Percentiles rank a stretch among this genome's conserved stretches.
phyloP scores from a whole-genome alignment of 2,329 filamentous ascomycete species.

The Clarireedia hainanense region DNA sequence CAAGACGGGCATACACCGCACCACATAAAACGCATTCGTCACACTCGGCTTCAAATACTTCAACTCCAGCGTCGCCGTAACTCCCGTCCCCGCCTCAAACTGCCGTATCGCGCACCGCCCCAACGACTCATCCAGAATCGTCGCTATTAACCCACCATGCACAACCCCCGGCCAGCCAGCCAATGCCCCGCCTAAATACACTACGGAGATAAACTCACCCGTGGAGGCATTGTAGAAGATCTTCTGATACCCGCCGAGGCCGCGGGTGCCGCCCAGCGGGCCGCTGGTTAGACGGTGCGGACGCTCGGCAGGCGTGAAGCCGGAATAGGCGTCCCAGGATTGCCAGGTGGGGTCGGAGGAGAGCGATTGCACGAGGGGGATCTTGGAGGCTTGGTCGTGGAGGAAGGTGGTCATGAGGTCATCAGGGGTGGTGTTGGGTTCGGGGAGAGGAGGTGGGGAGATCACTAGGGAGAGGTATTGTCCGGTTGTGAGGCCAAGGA shows the following conservation, averaged over 20 bases:
- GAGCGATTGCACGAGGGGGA: slow-evolving; percentile 42
- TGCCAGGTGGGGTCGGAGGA: slow-evolving; percentile 35
- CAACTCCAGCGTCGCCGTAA: slow-evolving; percentile 51
- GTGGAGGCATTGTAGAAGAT: slow-evolving; percentile 55
- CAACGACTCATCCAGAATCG: slow-evolving; percentile 60
- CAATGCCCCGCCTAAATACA: slow-evolving; percentile 58
- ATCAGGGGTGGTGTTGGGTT: slow-evolving; percentile 36
- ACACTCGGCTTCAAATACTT: slow-evolving; percentile 54
- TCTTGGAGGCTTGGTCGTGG: slow-evolving; percentile 34
- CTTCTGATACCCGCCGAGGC: slow-evolving; percentile 45
- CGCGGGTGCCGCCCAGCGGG: slow-evolving; percentile 35
- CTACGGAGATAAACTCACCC: slow-evolving; percentile 51
- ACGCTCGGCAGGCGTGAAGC: slow-evolving; percentile 13
- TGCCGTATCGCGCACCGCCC: slow-evolving; percentile 50
- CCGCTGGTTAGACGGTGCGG: slow-evolving; percentile 34
- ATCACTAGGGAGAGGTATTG: slow-evolving; percentile 34
- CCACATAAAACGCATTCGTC: slow-evolving; percentile 55
- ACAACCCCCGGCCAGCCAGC: slow-evolving; percentile 64
- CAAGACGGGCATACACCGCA: slow-evolving; percentile 42
- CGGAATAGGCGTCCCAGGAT: slow-evolving; percentile 37
- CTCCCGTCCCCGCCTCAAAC: slow-evolving; percentile 41
- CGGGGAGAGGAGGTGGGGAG: slow-evolving; percentile 36
- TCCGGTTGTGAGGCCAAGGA: slow-evolving; percentile 35
- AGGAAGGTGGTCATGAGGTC: slow-evolving; percentile 34
- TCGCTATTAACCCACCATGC: slow-evolving; percentile 64